A percentile compares a stretch with the other conserved stretches of the same genome.
Conservation (phyloP, 169 alveolate species). For the Eimeria tenella region DNA sequence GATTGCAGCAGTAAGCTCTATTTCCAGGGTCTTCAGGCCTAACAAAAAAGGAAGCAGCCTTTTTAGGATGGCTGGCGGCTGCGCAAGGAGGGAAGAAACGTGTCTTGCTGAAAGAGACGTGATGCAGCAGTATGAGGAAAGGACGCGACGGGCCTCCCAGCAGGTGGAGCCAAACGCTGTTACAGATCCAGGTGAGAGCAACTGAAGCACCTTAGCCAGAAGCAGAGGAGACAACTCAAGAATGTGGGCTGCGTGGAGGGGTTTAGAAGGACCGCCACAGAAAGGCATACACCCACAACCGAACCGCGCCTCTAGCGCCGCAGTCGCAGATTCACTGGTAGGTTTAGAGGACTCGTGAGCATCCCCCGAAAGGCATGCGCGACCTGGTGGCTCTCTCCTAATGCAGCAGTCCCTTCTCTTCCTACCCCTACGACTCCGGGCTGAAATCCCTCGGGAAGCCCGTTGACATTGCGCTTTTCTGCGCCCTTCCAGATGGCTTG, state of each 20-base stretch:
- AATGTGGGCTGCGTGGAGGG: conserved; percentile 40
- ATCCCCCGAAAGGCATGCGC: not conserved
- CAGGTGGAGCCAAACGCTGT: conserved; percentile 73
- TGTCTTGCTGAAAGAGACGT: conserved; percentile 45
- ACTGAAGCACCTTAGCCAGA: conserved; percentile 61
- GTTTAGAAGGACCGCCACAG: conserved; percentile 6
- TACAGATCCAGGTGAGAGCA: conserved; percentile 50
- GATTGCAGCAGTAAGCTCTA: conserved; percentile 69
- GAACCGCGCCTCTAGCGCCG: not conserved
- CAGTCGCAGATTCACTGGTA: not conserved
- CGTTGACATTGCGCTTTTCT: conserved; percentile 1
- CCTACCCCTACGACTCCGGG: conserved; percentile 56
- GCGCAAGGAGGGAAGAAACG: conserved; percentile 64
- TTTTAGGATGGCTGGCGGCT: conserved; percentile 44
- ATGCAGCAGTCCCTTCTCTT: conserved; percentile 53
- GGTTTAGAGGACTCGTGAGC: conserved; percentile 19
- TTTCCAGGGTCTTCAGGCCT: conserved; percentile 46
- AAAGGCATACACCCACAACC: not conserved
- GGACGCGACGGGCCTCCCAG: conserved; percentile 64
- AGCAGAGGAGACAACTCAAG: conserved; percentile 68
- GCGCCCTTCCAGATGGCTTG: not conserved
- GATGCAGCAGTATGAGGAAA: conserved; percentile 50
- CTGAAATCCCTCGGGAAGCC: conserved; percentile 28
- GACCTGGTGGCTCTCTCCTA: not conserved
- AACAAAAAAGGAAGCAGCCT: conserved; percentile 50